A percentile compares a stretch with the other conserved stretches of the same genome.
Evolutionary conservation across 345 rosid species (phyloP).

Genomic region (Populus ilicifolia): DNA sequence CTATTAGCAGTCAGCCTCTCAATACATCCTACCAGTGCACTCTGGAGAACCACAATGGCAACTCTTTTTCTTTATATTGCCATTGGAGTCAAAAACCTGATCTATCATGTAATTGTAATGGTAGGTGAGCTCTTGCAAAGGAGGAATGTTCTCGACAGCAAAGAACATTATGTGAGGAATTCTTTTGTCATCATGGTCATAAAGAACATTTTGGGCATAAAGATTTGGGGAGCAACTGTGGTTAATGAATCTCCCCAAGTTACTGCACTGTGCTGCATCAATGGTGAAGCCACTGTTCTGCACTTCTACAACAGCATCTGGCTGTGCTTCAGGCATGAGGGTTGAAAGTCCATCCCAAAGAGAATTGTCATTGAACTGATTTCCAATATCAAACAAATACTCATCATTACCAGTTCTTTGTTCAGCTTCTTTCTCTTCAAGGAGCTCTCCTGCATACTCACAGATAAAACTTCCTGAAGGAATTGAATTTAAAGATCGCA

Average conservation of each 20-base stretch:
- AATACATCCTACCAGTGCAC: conserved; percentile 78
- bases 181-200: conserved; percentile 66
- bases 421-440: conserved; percentile 73
- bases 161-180: conserved; percentile 89
- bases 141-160: conserved; percentile 81
- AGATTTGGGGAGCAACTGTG: conserved; percentile 92
- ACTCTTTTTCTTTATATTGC: conserved; percentile 60
- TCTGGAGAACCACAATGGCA: conserved; percentile 77
- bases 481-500: conserved; percentile 70
- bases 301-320: conserved; percentile 30
- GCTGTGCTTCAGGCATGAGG: conserved; percentile 40
- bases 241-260: conserved; percentile 80
- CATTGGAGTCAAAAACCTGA: conserved; percentile 60
- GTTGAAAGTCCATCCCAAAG: conserved; percentile 45
- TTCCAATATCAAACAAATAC: conserved; percentile 74
- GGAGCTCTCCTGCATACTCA: conserved; percentile 79
- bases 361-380: conserved; percentile 36
- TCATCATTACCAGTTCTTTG: conserved; percentile 63
- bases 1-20: conserved; percentile 21
- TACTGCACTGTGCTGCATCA: conserved; percentile 71
- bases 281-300: conserved; percentile 59
- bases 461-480: conserved; percentile 84
- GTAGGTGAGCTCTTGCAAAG: conserved; percentile 78
- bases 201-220: conserved; percentile 82
- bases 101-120: conserved; percentile 67